These are phyloP conservation scores for Hygrophila difformis DNA, from an alignment of 257 asterid species.

Conservation along the genomic window DNA sequence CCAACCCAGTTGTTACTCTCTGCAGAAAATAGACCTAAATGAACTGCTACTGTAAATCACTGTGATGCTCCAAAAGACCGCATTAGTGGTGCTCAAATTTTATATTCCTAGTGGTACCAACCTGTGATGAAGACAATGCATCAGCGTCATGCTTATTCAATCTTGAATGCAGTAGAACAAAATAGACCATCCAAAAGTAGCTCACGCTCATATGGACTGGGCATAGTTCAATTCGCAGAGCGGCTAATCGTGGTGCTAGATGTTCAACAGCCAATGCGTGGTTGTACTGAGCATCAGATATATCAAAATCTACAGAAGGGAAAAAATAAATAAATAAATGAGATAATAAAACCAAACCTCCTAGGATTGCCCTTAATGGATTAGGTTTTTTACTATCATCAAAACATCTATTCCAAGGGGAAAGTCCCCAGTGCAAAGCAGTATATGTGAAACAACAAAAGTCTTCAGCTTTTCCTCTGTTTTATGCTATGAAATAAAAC, in stretches of 20 bases:
- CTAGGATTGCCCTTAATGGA: not conserved
- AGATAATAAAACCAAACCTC: slow-evolving; percentile 11
- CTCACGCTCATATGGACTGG: slow-evolving; percentile 88
- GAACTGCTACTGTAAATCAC: slow-evolving; percentile 11
- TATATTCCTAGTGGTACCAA: slow-evolving; percentile 22
- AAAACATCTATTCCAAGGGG: not conserved
- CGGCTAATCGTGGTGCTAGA: slow-evolving; percentile 81
- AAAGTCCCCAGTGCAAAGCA: not conserved
- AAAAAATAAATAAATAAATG: slow-evolving; percentile 11
- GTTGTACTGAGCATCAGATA: slow-evolving; percentile 69
- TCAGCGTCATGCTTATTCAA: slow-evolving; percentile 67
- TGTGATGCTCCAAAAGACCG: not conserved
- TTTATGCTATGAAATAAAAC: no score
- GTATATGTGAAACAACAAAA: not conserved
- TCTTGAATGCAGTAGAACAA: slow-evolving; percentile 86
- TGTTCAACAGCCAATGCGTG: slow-evolving; percentile 75
- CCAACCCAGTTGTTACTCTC: not conserved
- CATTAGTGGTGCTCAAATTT: not conserved
- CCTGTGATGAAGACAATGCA: slow-evolving; percentile 80
- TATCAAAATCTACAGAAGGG: slow-evolving; percentile 57
- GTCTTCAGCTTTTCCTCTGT: no score
- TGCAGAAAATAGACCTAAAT: slow-evolving; percentile 7
- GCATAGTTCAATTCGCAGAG: slow-evolving; percentile 90
- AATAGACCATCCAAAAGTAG: slow-evolving; percentile 98
- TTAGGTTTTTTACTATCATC: no score